Conservation (phyloP, 495 filamentous ascomycete genomes). For the Xylaria nigripes region DNA sequence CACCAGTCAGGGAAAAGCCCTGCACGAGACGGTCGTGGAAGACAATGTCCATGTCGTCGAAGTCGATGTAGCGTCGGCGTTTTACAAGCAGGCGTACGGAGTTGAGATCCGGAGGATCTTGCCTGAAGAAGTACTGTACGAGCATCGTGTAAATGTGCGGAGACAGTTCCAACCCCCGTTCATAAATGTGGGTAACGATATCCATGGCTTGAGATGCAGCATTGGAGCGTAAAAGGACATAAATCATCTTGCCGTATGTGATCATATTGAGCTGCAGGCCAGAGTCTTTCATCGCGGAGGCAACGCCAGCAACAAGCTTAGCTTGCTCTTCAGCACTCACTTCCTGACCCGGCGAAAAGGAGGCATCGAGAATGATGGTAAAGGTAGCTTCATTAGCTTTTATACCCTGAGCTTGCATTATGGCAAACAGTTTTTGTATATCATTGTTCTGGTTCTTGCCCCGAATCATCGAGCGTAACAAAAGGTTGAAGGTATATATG, state of each 20-base stretch:
- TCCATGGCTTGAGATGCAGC: constrained; percentile 45
- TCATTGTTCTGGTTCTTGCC: constrained; percentile 26
- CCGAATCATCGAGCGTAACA: constrained; percentile 50
- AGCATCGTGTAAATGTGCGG: constrained; percentile 63
- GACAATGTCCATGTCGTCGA: constrained; percentile 42
- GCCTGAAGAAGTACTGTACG: constrained; percentile 55
- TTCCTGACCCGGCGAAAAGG: constrained; percentile 18
- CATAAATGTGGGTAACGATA: constrained; percentile 53
- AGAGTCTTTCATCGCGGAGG: constrained; percentile 44
- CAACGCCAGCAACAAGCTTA: constrained; percentile 29
- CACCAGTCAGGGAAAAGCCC: constrained; percentile 48
- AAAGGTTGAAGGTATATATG: constrained; percentile 59
- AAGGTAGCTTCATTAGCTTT: constrained; percentile 34
- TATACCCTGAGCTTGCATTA: constrained; percentile 30
- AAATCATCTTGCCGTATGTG: constrained; percentile 56
- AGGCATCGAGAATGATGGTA: constrained; percentile 35
- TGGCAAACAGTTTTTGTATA: constrained; percentile 35
- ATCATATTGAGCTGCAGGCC: constrained; percentile 48
- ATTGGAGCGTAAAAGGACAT: constrained; percentile 39
- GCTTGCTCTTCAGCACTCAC: constrained; percentile 25
- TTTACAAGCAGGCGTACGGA: constrained; percentile 49
- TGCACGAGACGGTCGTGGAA: constrained; percentile 63
- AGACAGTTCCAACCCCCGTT: constrained; percentile 41
- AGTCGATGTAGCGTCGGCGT: constrained; percentile 30
- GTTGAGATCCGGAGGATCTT: constrained; percentile 46